Conservation (phyloP, 257 asterid genomes). For the Nicotiana otophora region DNA sequence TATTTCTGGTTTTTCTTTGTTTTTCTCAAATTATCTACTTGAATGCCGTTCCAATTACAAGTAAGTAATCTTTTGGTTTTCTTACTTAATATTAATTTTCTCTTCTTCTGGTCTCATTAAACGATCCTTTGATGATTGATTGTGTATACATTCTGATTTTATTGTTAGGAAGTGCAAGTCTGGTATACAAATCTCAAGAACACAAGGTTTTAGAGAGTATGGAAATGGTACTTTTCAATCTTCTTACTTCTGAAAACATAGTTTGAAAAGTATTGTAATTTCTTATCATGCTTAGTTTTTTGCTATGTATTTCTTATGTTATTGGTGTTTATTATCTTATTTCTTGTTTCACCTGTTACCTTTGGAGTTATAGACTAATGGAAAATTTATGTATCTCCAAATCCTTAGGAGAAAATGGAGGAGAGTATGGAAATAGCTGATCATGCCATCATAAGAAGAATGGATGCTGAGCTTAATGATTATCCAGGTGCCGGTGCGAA, state of each 20-base stretch:
- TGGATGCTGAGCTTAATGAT: slow-evolving; percentile 49
- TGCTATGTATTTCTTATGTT: not conserved
- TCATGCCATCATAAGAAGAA: slow-evolving; percentile 19
- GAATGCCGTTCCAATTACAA: slow-evolving; percentile 46
- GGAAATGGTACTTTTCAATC: slow-evolving; percentile 16
- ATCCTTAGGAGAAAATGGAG: slow-evolving; percentile 22
- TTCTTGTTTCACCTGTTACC: not conserved
- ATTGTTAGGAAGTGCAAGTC: slow-evolving; percentile 32
- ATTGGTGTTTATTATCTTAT: not conserved
- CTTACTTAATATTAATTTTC: not conserved
- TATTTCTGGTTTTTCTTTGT: slow-evolving; percentile 32
- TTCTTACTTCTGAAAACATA: not conserved
- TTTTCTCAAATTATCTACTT: slow-evolving; percentile 32
- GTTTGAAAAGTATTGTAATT: not conserved
- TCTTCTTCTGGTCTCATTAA: not conserved
- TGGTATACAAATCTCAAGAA: slow-evolving; percentile 25
- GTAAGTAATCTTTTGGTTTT: slow-evolving; percentile 20
- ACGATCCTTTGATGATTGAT: not conserved
- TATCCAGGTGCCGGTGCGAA: slow-evolving; percentile 71
- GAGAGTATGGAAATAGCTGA: slow-evolving; percentile 5
- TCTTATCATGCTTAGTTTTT: not conserved
- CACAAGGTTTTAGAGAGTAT: slow-evolving; percentile 12
- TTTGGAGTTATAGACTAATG: no score
- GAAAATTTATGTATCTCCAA: no score
- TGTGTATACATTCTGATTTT: not conserved